Evolutionary conservation across 192 early-diverging fungal species (phyloP), one percentile per base, ranked within the genome.

Genomic region (Podila epigama): DNA sequence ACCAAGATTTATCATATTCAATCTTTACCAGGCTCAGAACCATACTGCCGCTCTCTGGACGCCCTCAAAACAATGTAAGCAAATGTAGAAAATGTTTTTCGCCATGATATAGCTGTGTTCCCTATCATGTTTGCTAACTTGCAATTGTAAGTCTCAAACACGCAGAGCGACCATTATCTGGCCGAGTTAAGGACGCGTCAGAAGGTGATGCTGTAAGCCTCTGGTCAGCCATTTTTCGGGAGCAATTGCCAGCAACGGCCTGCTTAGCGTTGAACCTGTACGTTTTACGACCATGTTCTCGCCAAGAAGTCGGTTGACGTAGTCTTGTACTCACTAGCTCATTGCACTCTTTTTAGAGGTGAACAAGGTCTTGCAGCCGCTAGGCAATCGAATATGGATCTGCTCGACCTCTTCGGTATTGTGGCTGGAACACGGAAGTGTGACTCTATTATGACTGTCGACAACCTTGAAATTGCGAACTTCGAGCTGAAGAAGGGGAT

Each of bases 391-490:
- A 57, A 57, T 34, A 8, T 20, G 3, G 32, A 57, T 37, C 55
- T 35, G 16, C 22, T 57, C 13, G 8, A 6, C 18, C 33, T 57
- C 55, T 35, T 57, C 22, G 55, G 34, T 5, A 57, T 57, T 1
- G 22, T 18, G 18, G 55, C 55, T 9, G 55, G 33, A n/a, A 57
- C 33, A 34, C 55, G 55, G 36, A 57, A 57, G 5, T 57, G 55
- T 31, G 55, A 57, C 22, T 18, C 33, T 16, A 33, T 57, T 18
- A 51, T 57, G 52, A 56, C 63, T 1, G 53, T 65, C 15, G 63
- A 65, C 31, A 36, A 65, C 63, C 63, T 65, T 40, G 63, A 65
- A 53, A 39, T 56, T 32, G 63, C 52, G 52, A 55, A 65, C 34
- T 55, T 65, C 36, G 52, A 65, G 42, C 16, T 55, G 53, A 65